Percentiles rank a stretch among this genome's conserved stretches.
Conservation (phyloP, 495 filamentous ascomycete genomes). For the Haplographium delicatum region DNA sequence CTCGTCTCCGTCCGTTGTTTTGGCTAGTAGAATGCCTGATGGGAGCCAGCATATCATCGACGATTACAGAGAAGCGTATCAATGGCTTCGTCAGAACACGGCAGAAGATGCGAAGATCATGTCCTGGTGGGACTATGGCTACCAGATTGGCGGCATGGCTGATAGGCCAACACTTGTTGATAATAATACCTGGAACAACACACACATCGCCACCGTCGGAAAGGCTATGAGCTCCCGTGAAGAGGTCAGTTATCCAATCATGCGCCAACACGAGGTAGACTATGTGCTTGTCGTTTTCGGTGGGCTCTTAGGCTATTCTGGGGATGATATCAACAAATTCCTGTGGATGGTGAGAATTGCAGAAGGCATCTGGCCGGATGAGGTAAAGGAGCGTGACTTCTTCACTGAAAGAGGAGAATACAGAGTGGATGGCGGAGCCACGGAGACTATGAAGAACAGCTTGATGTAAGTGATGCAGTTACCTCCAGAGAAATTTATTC, state of each 20-base stretch:
- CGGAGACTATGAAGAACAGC: conserved; percentile 98
- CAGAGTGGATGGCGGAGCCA: conserved; percentile 86
- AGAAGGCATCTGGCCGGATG: conserved; percentile 98
- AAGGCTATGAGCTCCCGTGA: conserved; percentile 98
- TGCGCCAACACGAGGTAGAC: conserved; percentile 96
- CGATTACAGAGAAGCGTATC: conserved; percentile 98
- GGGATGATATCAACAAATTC: conserved; percentile 99
- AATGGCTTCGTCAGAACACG: conserved; percentile 99
- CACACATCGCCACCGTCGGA: conserved; percentile 97
- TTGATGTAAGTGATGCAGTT: conserved; percentile 68
- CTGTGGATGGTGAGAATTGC: conserved; percentile 99
- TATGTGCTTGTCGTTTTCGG: conserved; percentile 98
- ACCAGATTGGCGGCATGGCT: conserved; percentile 99
- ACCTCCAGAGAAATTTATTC: conserved; percentile 13
- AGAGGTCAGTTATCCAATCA: conserved; percentile 97
- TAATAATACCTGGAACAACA: conserved; percentile 99
- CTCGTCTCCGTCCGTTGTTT: conserved; percentile 93
- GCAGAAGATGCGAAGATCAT: conserved; percentile 93
- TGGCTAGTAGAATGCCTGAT: conserved; percentile 88
- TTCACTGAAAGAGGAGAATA: conserved; percentile 97
- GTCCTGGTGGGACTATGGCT: conserved; percentile 99
- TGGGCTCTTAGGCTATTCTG: conserved; percentile 94
- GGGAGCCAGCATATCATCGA: conserved; percentile 98
- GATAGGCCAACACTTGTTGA: conserved; percentile 96
- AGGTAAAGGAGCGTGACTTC: conserved; percentile 95